phyloP scores from a whole-genome alignment of 495 filamentous ascomycete genomes.

The Physcia stellaris region DNA sequence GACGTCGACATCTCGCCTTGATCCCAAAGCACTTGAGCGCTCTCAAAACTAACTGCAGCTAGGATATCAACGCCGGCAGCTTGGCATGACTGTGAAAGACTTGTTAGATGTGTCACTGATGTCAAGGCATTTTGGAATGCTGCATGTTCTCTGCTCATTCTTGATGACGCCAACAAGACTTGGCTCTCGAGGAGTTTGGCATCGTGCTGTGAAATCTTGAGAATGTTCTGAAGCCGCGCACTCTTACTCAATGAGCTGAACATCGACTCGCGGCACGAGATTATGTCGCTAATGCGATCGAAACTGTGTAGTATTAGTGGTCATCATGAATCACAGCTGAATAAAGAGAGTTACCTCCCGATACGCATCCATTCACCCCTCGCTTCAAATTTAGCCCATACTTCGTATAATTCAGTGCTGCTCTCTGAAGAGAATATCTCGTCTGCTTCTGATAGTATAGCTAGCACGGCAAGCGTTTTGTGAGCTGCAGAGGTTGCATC shows the following conservation, averaged over 20 bases:
- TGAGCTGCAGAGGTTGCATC: conserved; percentile 48
- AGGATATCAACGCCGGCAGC: conserved; percentile 60
- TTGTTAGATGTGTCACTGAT: conserved; percentile 63
- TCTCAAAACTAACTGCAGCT: conserved; percentile 59
- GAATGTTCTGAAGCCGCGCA: conserved; percentile 40
- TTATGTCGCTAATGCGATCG: conserved; percentile 63
- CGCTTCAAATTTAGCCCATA: conserved; percentile 45
- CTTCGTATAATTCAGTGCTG: conserved; percentile 43
- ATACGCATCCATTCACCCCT: conserved; percentile 68
- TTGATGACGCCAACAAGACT: conserved; percentile 56
- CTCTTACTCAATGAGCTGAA: conserved; percentile 67
- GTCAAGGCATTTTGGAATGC: conserved; percentile 77
- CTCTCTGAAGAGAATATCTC: conserved; percentile 53
- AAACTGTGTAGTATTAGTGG: conserved; percentile 39
- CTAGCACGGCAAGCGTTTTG: conserved; percentile 53
- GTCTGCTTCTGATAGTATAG: conserved; percentile 67
- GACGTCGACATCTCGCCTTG: conserved; percentile 86
- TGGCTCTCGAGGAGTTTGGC: conserved; percentile 61
- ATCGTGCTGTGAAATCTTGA: conserved; percentile 42
- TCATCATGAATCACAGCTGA: conserved; percentile 11
- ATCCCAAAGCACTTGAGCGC: conserved; percentile 85
- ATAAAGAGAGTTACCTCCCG: conserved; percentile 42
- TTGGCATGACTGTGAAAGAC: conserved; percentile 53
- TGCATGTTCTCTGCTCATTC: conserved; percentile 61
- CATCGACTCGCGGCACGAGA: conserved; percentile 69